These are phyloP conservation scores for Casuarina cunninghamiana DNA, from an alignment of 306 rosid species.

Conservation along the genomic window DNA sequence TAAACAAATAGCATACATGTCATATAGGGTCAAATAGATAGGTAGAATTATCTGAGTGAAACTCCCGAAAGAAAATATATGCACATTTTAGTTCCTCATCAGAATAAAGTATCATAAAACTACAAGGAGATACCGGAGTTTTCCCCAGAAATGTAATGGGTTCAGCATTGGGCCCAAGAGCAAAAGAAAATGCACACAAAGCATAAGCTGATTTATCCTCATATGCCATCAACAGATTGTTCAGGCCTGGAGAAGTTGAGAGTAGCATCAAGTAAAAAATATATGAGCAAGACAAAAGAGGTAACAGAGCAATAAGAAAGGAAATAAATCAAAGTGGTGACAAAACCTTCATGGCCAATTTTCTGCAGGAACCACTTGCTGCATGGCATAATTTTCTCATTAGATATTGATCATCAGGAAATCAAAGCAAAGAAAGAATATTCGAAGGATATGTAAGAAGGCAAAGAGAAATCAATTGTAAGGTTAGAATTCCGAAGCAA, in stretches of 20 bases:
- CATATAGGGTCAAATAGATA: neutral
- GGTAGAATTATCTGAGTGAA: neutral
- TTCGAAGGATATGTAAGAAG: neutral
- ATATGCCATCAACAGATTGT: constrained; percentile 86
- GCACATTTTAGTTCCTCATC: neutral
- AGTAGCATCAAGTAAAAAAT: constrained; percentile 21
- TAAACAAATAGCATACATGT: neutral
- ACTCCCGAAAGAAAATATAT: neutral
- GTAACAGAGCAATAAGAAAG: neutral
- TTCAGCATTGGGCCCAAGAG: constrained; percentile 63
- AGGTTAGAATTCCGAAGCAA: neutral
- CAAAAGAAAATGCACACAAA: constrained; percentile 73
- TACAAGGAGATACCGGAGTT: constrained; percentile 61
- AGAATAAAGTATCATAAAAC: constrained; percentile 7
- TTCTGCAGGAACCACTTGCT: constrained; percentile 99
- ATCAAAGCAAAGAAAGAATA: constrained; percentile 10
- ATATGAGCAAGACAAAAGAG: constrained; percentile 19
- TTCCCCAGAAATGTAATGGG: constrained; percentile 83
- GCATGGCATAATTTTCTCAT: constrained; percentile 42
- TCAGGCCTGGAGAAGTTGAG: constrained; percentile 65
- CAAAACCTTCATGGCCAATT: constrained; percentile 86
- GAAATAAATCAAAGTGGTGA: constrained; percentile 14
- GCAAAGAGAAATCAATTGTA: constrained; percentile 8
- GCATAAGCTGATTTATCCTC: constrained; percentile 96
- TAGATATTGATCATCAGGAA: constrained; percentile 27